Evolutionary conservation across 2,329 filamentous ascomycete species (phyloP).

Genomic region (Zasmidium citrigriseum): DNA sequence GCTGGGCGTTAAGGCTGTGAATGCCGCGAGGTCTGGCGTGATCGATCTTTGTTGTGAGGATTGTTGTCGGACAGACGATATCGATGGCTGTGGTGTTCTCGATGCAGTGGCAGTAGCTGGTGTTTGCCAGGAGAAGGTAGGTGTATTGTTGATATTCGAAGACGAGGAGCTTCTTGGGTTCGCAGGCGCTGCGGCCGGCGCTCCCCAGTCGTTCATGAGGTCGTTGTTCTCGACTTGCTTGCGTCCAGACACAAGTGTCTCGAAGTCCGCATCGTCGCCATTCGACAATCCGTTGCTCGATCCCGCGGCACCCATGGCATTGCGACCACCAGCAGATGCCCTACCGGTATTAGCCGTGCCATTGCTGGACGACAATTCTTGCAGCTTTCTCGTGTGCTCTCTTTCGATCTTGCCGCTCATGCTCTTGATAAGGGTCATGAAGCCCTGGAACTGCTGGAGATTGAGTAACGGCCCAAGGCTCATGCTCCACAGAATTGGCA

Average conservation of each 20-base stretch:
- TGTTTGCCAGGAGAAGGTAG: slow-evolving; percentile 50
- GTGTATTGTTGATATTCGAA: slow-evolving; percentile 26
- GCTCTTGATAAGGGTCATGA: slow-evolving; percentile 84
- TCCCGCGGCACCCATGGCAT: slow-evolving; percentile 59
- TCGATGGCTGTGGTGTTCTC: slow-evolving; percentile 9
- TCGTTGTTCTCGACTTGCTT: slow-evolving; percentile 42
- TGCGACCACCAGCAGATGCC: slow-evolving; percentile 35
- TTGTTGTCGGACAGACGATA: slow-evolving; percentile 19
- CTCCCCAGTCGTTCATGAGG: slow-evolving; percentile 47
- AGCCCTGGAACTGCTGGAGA: slow-evolving; percentile 79
- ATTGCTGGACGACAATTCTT: slow-evolving; percentile 70
- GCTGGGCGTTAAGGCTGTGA: slow-evolving; percentile 36
- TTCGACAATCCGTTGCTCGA: slow-evolving; percentile 58
- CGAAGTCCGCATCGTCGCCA: slow-evolving; percentile 76
- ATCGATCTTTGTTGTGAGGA: slow-evolving; percentile 29
- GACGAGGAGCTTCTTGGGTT: slow-evolving; percentile 6
- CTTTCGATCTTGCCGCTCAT: slow-evolving; percentile 80
- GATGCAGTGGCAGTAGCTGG: slow-evolving; percentile 8
- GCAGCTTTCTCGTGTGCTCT: slow-evolving; percentile 84
- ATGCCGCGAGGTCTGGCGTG: slow-evolving; percentile 38
- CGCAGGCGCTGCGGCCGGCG: slow-evolving; percentile 29
- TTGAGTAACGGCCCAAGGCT: slow-evolving; percentile 86
- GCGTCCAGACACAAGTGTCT: slow-evolving; percentile 81
- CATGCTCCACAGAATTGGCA: slow-evolving; percentile 90
- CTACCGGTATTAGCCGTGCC: slow-evolving; percentile 4